phyloP scores from a whole-genome alignment of 495 filamentous ascomycete genomes.

The Penicillium malachiteum region DNA sequence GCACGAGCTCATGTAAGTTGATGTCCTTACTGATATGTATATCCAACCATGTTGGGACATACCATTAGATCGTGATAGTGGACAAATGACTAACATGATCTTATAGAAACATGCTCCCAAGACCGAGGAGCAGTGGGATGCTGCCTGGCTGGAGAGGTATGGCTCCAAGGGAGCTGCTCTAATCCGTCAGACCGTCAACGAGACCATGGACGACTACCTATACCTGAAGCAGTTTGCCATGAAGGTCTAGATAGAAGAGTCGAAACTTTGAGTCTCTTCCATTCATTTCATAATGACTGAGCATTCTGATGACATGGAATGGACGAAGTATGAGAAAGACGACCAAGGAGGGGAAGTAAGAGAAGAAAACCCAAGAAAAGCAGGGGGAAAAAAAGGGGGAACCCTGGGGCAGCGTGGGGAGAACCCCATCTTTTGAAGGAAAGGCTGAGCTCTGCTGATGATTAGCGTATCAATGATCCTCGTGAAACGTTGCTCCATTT shows the following conservation, averaged over 20 bases:
- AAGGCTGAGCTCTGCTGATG: not conserved
- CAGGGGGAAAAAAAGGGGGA: conserved; percentile 9
- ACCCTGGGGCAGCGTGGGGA: not conserved
- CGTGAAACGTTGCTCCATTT: not conserved
- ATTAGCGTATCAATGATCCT: not conserved
- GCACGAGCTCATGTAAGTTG: conserved; percentile 69
- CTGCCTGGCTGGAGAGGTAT: conserved; percentile 79
- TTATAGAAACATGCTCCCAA: conserved; percentile 55
- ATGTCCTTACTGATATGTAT: not conserved
- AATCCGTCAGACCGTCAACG: conserved; percentile 74
- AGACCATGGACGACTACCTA: conserved; percentile 81
- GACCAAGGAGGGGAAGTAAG: not conserved
- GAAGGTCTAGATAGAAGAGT: conserved; percentile 43
- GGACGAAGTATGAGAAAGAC: not conserved
- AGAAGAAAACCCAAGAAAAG: conserved; percentile 5
- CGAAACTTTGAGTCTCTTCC: no score
- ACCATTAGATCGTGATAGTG: not conserved
- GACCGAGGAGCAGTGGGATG: conserved; percentile 68
- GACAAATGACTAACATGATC: not conserved
- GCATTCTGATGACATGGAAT: not conserved
- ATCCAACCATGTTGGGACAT: not conserved
- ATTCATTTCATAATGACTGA: no score
- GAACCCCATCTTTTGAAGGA: not conserved
- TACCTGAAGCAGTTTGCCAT: conserved; percentile 89
- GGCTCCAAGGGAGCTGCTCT: conserved; percentile 72